A percentile compares a stretch with the other conserved stretches of the same genome.
These are phyloP conservation scores for Microsporum ferrugineum DNA, from an alignment of 2,329 filamentous ascomycete genomes.

Conservation along the genomic window DNA sequence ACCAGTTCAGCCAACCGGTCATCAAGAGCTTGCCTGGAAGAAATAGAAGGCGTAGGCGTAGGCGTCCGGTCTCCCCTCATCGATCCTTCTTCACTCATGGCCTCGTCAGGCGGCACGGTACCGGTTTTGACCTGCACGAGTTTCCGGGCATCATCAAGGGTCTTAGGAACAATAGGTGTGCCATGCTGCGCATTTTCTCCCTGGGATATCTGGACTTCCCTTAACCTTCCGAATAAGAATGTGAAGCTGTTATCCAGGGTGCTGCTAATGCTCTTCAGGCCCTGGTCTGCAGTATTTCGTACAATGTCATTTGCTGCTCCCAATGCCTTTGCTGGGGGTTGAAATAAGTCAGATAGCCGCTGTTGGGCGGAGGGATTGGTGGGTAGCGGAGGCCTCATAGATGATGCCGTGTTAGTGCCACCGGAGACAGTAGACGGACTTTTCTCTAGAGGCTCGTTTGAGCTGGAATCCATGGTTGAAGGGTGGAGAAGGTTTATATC, in stretches of 20 bases:
- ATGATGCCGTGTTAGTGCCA: constrained; percentile 20
- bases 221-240: constrained; percentile 78
- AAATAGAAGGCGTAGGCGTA: constrained; percentile 20
- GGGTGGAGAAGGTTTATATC: constrained; percentile 15
- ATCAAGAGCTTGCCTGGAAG: constrained; percentile 38
- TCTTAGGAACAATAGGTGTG: constrained; percentile 62
- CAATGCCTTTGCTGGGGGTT: constrained; percentile 69
- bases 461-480: constrained; percentile 11
- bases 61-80: constrained; percentile 33
- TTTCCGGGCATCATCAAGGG: constrained; percentile 82
- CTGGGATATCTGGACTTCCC: constrained; percentile 49
- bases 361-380: constrained; percentile 50
- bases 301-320: constrained; percentile 75
- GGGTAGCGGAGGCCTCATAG: constrained; percentile 15
- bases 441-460: constrained; percentile 5
- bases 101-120: constrained; percentile 39
- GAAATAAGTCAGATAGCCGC: constrained; percentile 73
- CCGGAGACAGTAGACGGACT: constrained; percentile 14
- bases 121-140: constrained; percentile 52
- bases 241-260: constrained; percentile 88
- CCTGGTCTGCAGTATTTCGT: constrained; percentile 78
- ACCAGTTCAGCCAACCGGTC: constrained; percentile 62
- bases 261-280: constrained; percentile 81
- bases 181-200: constrained; percentile 35
- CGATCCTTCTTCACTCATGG: constrained; percentile 42